Conservation (phyloP, 2,329 filamentous ascomycete genomes). For the Hymenoscyphus occultus region DNA sequence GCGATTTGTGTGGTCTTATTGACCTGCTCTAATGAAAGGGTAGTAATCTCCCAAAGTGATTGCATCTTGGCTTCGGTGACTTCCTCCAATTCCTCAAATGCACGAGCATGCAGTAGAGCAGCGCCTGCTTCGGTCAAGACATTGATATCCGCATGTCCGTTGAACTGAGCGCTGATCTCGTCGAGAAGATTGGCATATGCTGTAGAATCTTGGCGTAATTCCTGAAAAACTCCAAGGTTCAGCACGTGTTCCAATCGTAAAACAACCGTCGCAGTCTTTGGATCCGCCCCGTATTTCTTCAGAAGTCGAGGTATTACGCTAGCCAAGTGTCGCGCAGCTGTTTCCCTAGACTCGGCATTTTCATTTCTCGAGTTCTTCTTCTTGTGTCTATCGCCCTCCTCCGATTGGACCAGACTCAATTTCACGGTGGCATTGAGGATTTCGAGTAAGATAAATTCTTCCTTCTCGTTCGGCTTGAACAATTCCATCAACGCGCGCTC, state of each 20-base stretch:
- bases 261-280: slow-evolving; percentile 81
- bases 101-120: slow-evolving; percentile 79
- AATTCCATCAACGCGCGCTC: slow-evolving; percentile 41
- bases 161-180: slow-evolving; percentile 91
- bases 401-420: slow-evolving; percentile 62
- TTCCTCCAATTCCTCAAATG: slow-evolving; percentile 86
- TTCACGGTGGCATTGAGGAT: slow-evolving; percentile 82
- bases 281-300: slow-evolving; percentile 89
- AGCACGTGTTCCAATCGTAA: slow-evolving; percentile 82
- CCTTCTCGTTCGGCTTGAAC: slow-evolving; percentile 41
- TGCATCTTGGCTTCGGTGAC: slow-evolving; percentile 76
- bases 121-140: slow-evolving; percentile 81
- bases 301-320: slow-evolving; percentile 78
- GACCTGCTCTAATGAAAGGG: slow-evolving; percentile 61
- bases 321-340: slow-evolving; percentile 74
- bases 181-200: slow-evolving; percentile 79
- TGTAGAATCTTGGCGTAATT: slow-evolving; percentile 80
- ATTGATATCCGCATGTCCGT: slow-evolving; percentile 81
- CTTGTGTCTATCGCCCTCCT: slow-evolving; percentile 59
- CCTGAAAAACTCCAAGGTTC: slow-evolving; percentile 82
- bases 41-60: slow-evolving; percentile 79
- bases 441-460: slow-evolving; percentile 84
- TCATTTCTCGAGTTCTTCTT: slow-evolving; percentile 56
- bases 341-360: slow-evolving; percentile 67
- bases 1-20: slow-evolving; percentile 72